Evolutionary conservation across 805 yeast genomes (phyloP).

Genomic region (Monosporozyma solicola): DNA sequence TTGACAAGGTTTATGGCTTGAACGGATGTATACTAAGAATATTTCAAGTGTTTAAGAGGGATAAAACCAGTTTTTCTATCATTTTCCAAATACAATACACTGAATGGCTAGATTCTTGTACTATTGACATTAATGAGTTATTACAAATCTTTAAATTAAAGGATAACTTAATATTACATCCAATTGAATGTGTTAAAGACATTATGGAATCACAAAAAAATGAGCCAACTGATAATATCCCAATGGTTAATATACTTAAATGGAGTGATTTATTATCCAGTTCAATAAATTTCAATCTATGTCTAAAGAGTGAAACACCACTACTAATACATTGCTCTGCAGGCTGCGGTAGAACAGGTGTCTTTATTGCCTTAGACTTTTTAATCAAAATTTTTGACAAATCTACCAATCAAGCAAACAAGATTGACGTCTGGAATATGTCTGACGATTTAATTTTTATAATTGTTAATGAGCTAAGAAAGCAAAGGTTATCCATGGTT

Average conservation of each 20-base stretch:
- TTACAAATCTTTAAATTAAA: constrained; percentile 28
- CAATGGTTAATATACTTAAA: not conserved
- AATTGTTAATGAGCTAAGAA: constrained; percentile 52
- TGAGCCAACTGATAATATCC: not conserved
- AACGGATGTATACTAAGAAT: constrained; percentile 30
- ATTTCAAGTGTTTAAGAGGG: constrained; percentile 14
- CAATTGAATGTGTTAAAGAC: constrained; percentile 1
- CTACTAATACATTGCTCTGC: constrained; percentile 86
- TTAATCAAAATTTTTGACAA: constrained; percentile 29
- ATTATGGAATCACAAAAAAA: not conserved
- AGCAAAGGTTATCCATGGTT: constrained; percentile 70
- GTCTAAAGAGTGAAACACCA: constrained; percentile 30
- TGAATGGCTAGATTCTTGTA: constrained; percentile 80
- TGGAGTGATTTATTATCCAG: constrained; percentile 1
- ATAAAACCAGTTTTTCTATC: constrained; percentile 17
- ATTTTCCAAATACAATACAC: constrained; percentile 67
- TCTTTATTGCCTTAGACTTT: constrained; percentile 62
- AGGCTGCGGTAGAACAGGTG: constrained; percentile 95
- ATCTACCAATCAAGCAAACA: constrained; percentile 26
- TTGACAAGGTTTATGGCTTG: constrained; percentile 23
- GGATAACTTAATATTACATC: constrained; percentile 10
- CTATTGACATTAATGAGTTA: constrained; percentile 36
- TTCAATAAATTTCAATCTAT: not conserved
- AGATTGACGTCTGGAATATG: constrained; percentile 35
- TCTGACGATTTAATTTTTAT: constrained; percentile 48